Base-by-base conservation (phyloP, 2,329 filamentous ascomycete species). In the Talaromyces islandicus region DNA sequence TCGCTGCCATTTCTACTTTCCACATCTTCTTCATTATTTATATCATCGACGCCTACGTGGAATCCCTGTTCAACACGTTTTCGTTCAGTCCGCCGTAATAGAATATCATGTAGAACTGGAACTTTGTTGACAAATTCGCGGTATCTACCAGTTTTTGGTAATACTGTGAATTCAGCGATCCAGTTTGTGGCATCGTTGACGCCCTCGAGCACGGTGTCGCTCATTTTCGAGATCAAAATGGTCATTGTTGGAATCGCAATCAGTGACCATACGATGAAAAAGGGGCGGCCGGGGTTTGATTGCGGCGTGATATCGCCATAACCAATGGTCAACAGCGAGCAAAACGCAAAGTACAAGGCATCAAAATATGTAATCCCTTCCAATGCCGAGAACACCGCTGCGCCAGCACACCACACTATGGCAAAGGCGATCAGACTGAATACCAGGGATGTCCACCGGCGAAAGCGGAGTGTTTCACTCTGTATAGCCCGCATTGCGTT, bases 261-360 rank as follows among this genome's bases (percentile, higher is more conserved):
- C 1, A 97, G 73, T 14, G 88, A 90, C 92, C 92, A 97, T 59
- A 96, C 87, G n/a, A 97, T 90, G 68, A 96, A 97, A 71, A 96
- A 96, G 0, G 90, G 85, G 58, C 90, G 87, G 1, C 90, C 91
- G 0, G 87, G 83, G 64, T 92, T 92, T 1, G 88, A 90, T n/a
- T 86, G 79, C 0, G 91, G 91, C 1, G 87, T 85, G 5, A 88
- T 73, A 65, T 96, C 91, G 3, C 92, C 92, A 67, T 96, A 96
- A 0, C 92, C 92, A 41, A 96, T 90, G 0, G 92, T 96, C 1
- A 92, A 80, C 25, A 96, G 83, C 2, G 87, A 88, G 35, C 91
- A 86, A 72, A 94, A 97, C 65, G 87, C 87, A 70, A 96, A 95
- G 74, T 96, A 96, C 50, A 97, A 81, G 0, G 87, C 84, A 60